Percentiles rank a stretch among this genome's conserved stretches.
phyloP scores from a whole-genome alignment of 164 flowering plant genomes.

The Houttuynia cordata region DNA sequence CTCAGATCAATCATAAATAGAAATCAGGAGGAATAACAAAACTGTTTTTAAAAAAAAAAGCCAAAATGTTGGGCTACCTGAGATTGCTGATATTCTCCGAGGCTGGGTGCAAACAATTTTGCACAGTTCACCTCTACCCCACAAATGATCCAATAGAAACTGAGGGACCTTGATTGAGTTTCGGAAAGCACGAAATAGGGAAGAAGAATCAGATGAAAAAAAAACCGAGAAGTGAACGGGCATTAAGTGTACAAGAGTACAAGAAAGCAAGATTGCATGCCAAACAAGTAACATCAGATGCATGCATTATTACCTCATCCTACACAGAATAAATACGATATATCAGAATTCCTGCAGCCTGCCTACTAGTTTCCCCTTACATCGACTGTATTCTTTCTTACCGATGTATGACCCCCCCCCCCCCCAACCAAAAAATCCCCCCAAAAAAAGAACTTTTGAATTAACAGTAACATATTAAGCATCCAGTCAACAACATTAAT shows the following conservation, averaged over 20 bases:
- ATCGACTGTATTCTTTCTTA: background rate
- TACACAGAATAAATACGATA: too few species aligned
- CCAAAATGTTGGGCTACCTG: constrained; percentile 32
- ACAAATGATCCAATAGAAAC: constrained; percentile 68
- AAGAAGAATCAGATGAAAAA: too few species aligned
- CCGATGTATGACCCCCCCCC: too few species aligned
- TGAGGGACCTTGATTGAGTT: constrained; percentile 70
- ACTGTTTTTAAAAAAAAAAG: constrained; percentile 2
- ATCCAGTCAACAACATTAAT: background rate
- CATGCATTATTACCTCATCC: too few species aligned
- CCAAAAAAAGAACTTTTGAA: background rate
- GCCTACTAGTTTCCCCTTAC: background rate
- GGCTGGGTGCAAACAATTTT: constrained; percentile 95
- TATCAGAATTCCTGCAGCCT: too few species aligned
- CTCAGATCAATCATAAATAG: background rate
- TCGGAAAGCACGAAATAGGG: background rate
- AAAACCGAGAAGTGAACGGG: background rate
- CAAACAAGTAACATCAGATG: too few species aligned
- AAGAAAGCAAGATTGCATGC: background rate
- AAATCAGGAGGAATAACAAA: background rate
- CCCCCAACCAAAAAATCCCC: background rate
- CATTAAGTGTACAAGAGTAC: background rate
- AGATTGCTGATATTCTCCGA: constrained; percentile 84
- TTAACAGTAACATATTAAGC: background rate
- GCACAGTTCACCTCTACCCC: constrained; percentile 73